Conservation (phyloP, 2,329 filamentous ascomycete genomes). For the Stemphylium vesicarium region DNA sequence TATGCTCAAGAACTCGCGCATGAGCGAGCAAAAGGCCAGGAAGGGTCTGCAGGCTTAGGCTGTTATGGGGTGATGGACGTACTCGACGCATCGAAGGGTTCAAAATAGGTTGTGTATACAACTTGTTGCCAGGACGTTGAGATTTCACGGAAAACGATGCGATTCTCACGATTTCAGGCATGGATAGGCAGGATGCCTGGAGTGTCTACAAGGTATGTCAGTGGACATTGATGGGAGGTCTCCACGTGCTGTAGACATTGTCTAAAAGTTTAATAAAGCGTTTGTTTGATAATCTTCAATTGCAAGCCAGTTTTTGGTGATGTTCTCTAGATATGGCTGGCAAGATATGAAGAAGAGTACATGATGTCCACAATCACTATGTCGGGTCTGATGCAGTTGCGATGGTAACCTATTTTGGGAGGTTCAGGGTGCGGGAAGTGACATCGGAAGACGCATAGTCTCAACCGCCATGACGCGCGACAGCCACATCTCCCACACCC, state of each 20-base stretch:
- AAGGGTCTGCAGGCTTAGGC: constrained; percentile 19
- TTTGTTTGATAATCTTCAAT: not conserved
- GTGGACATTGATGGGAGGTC: not conserved
- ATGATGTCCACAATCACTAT: not conserved
- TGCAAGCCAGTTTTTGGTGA: not conserved
- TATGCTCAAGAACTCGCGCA: constrained; percentile 28
- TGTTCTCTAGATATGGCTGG: not conserved
- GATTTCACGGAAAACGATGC: not conserved
- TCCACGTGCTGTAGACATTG: not conserved
- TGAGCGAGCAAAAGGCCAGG: constrained; percentile 18
- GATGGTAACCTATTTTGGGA: not conserved
- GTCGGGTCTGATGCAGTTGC: not conserved
- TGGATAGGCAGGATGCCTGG: not conserved
- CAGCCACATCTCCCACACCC: not conserved
- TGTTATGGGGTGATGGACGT: not conserved
- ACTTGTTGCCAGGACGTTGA: not conserved
- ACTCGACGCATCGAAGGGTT: not conserved
- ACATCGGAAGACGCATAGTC: constrained; percentile 2
- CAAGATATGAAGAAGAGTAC: not conserved
- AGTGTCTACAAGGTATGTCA: not conserved
- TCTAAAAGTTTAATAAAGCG: not conserved
- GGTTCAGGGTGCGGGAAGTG: not conserved
- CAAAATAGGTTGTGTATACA: not conserved
- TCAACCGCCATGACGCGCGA: constrained; percentile 6
- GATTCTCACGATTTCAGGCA: not conserved